Base-by-base conservation (phyloP, 495 filamentous ascomycete species). In the Aspergillus ostianus region DNA sequence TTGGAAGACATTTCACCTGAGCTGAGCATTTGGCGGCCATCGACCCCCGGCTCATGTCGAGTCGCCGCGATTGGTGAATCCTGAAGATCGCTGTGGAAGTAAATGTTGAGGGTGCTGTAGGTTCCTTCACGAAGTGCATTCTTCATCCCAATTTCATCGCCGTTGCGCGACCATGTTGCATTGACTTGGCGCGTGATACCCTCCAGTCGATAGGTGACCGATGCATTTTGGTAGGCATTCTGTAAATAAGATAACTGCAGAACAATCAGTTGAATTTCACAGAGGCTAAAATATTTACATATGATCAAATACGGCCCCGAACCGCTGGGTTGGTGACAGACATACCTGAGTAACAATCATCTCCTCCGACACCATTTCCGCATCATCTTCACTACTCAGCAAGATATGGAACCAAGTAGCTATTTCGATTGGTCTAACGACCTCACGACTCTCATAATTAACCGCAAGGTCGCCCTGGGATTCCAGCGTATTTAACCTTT, bases 171-270 rank as follows among this genome's bases (percentile, higher is more conserved):
- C 65, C 89, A 88, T 17, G 81, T 78, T 57, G 89, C 86, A 66
- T 89, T 91, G 63, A 90, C 79, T 13, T 87, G 88, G 59, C 88
- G 89, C 20, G 89, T 86, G 23, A 91, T 73, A 48, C 86, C 84
- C 65, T 85, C 76, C n/a, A 92, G 65, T 15, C 77, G 78, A 47
- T 90, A 85, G 6, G 80, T 64, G 44, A 83, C 82, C 20, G 65
- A 62, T 0, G 76, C 67, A 55, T 76, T 71, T 32, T 59, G 54
- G 56, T 82, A 83, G 23, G 79, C 73, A 15, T 68, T 51, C 67
- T 77, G 76, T 6, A 83, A 69, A 27, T 74, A 73, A 6, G 71
- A 68, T 50, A 78, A 27, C 77, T 83, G 60, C 29, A 36, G n/a
- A n/a, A 19, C 27, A 19, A 21, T 17, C 2, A 12, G 32, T 62